Base-by-base conservation (phyloP, 1,284 basidiomycete genomes). In the Xerocomus nothofagi region DNA sequence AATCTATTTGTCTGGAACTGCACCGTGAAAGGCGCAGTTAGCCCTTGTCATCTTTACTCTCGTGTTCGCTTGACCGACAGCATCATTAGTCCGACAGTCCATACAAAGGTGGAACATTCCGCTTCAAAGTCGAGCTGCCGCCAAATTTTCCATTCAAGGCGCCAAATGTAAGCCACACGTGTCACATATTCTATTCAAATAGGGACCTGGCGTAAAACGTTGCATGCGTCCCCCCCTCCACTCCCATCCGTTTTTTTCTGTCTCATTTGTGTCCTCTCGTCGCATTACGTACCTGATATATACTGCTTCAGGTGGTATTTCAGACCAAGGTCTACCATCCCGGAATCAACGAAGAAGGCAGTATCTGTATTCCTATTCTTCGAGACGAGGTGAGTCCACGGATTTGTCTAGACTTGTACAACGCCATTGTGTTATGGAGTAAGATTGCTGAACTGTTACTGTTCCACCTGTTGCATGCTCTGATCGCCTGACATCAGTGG, bases 301-400 rank as follows among this genome's bases (percentile, higher is more conserved):
- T 39, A 33, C 17, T 41, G 41, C 38, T 37, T 45, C 50, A 94
- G 92, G 86, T 94, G 51, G 83, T 81, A 36, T 94, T 94, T 71
- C 81, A 74, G 39, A 95, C 93, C 32, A 92, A 87, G 75, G 88
- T 93, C 51, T 95, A 95, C 65, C 93, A 96, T 71, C 93, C 93
- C 14, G 93, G 93, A 46, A 88, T 96, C 64, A 93, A 95, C 57
- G 90, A 93, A 51, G 91, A 96, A 64, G 93, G 92, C 33, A 74
- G 79, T 26, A 91, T 92, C 48, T 92, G 89, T 65, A 80, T 92
- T 23, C 86, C 88, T 31, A 76, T 93, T 40, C 76, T 93, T 45
- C 80, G 86, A 57, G 88, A 91, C 65, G 86, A 93, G 76, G 91
- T 91, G 58, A 54, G 86, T 34, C 34, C 42, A 48, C n/a, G 37